These are phyloP conservation scores for Tuber melanosporum DNA, from an alignment of 495 filamentous ascomycete species.

Conservation along the genomic window DNA sequence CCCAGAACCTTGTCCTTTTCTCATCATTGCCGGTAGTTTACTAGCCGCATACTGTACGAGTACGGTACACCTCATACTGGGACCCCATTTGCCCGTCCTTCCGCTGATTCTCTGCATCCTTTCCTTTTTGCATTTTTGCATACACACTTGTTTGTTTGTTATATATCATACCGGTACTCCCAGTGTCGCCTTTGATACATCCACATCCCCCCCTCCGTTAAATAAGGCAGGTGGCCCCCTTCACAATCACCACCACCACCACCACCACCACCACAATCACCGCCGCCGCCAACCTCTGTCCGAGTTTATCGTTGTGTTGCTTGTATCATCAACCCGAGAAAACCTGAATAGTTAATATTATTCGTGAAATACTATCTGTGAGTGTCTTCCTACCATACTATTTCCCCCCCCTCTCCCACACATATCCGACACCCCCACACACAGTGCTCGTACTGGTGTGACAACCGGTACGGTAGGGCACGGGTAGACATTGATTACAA, in stretches of 20 bases:
- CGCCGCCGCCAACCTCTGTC: background rate
- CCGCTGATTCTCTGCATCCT: background rate
- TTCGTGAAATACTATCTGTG: background rate
- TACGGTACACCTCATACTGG: background rate
- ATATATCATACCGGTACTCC: background rate
- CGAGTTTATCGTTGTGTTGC: background rate
- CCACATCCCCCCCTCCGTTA: background rate
- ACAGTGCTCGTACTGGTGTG: background rate
- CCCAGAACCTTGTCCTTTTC: background rate
- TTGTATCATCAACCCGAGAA: background rate
- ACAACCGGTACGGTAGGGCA: no score
- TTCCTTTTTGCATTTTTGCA: background rate
- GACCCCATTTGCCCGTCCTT: background rate
- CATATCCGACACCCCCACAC: no score
- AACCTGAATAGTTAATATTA: background rate
- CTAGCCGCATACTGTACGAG: background rate
- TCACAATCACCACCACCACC: background rate
- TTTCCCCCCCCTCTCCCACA: background rate
- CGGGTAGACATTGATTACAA: background rate
- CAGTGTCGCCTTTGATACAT: background rate
- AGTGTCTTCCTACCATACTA: background rate
- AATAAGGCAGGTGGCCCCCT: background rate
- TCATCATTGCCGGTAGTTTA: no score
- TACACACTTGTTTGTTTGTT: background rate
- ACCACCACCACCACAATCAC: background rate